Evolutionary conservation across 2,329 filamentous ascomycete species (phyloP).

Genomic region (Claviceps paspali): DNA sequence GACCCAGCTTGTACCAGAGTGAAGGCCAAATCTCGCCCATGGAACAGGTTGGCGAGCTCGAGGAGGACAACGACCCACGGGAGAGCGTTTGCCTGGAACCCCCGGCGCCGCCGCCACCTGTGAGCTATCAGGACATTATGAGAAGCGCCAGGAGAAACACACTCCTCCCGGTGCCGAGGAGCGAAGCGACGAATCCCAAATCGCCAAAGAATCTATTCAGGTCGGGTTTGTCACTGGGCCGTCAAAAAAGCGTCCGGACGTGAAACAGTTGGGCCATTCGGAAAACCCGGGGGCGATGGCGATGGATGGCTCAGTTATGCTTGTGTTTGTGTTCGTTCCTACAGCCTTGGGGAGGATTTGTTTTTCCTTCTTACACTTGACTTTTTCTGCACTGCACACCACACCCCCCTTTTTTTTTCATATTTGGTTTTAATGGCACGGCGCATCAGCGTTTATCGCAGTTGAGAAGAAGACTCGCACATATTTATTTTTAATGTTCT

Average conservation of each 20-base stretch:
- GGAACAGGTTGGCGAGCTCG: conserved; percentile 20
- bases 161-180: conserved; percentile 6
- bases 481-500: no score
- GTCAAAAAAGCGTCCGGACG: conserved; percentile 26
- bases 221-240: conserved; percentile 19
- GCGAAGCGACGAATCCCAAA: conserved; percentile 12
- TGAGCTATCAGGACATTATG: conserved; percentile 34
- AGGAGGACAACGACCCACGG: conserved; percentile 11
- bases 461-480: no score
- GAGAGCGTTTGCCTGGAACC: conserved; percentile 11
- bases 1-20: conserved; percentile 27
- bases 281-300: no score
- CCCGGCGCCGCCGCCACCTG: conserved; percentile 13
- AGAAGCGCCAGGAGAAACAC: conserved; percentile 27
- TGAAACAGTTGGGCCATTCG: conserved; percentile 8
- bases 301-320: no score
- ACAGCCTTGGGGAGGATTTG: no score
- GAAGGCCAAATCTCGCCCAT: conserved; percentile 19
- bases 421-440: not conserved
- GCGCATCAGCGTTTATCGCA: no score
- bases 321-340: no score
- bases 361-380: not conserved
- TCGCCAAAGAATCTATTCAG: conserved; percentile 20
- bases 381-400: no score
- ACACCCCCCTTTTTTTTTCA: not conserved